Evolutionary conservation across 2,329 filamentous ascomycete genomes (phyloP), one percentile per base, ranked within the genome.

Genomic region (Fusarium sp.): DNA sequence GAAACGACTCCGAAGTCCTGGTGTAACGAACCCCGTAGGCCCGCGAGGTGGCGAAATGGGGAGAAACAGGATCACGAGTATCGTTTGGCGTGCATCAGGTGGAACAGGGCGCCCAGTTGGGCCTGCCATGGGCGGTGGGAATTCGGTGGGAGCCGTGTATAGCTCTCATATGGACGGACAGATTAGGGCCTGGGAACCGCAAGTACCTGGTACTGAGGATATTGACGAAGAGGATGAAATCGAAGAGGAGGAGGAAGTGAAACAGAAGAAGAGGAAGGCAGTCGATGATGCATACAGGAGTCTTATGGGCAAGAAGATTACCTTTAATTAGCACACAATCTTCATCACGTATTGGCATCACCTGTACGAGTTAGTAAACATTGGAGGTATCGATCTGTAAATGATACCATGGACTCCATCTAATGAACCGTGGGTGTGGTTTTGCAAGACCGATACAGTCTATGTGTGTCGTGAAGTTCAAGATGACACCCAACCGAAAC

Each of bases 101-200:
- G 90, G 91, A 29, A 81, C 83, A 19, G 82, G 83, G 13, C 78
- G 79, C 2, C 81, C 81, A 4, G 80, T 80, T 7, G 87, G 86
- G 0, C 72, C 88, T 1, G 87, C 89, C 64, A 83, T 85, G 79
- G 84, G 84, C 4, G 84, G 83, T 3, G 77, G 73, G 3, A 84
- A 81, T 58, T 79, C 78, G 17, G 65, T 80, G 5, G 84, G 84
- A 1, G 82, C 78, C 9, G 70, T 97, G 53, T 96, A 92, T 76
- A 95, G 92, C 49, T 89, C 88, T 2, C 92, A 97, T 69, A 82
- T 88, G 4, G 92, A 97, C 71, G 94, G 94, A 0, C 89, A 88
- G 48, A 94, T 98, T 53, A 84, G 89, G 39, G 85, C 85, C 4
- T 97, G 94, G 93, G 82, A 83, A 66, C 90, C 91, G 3, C 78